Evolutionary conservation across 495 filamentous ascomycete species (phyloP), one percentile per base, ranked within the genome.

Genomic region (Penicillium bialowiezense): DNA sequence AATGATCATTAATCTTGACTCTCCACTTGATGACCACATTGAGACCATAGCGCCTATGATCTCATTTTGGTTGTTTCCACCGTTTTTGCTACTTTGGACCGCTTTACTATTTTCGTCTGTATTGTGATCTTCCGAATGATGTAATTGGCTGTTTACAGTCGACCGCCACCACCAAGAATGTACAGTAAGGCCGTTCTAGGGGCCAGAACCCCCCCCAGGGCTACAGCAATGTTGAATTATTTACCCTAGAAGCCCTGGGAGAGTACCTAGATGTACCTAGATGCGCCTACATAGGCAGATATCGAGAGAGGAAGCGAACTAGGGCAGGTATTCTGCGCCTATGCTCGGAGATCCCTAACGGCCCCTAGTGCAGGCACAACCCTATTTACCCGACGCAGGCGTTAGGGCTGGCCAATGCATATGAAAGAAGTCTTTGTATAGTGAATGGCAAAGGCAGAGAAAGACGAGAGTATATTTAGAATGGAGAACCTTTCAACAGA

Each of bases 331-430:
- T n/a, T n/a, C n/a, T n/a, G n/a, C n/a, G 35, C 1, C 17, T 34
- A 23, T 33, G 29, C 40, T 14, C 41, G n/a, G n/a, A 21, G 18
- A 44, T 26, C 42, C 40, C 26, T 23, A 28, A 41, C 28, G 46
- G 38, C 37, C 42, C 53, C 37, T 37, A 13, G 44, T 43, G 32
- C 39, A 28, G 23, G 31, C 39, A 38, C 41, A 61, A 50, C 60
- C 60, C 60, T 63, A 63, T 53, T 47, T 60, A 55, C 60, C 57
- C 43, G 46, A 61, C 58, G 13, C 24, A 38, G 60, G 35, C 17
- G 34, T 51, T 63, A 63, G 60, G 57, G 60, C 54, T 55, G 55
- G 32, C 29, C 40, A 36, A 36, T 39, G 40, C 35, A 4, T 17
- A 36, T 15, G 15, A 36, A 36, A 37, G 18, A 19, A 20, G 26